Percentiles rank a stretch among this genome's conserved stretches.
Conservation (phyloP, 1,284 basidiomycete genomes). For the Mycosarcoma mackinlayi region DNA sequence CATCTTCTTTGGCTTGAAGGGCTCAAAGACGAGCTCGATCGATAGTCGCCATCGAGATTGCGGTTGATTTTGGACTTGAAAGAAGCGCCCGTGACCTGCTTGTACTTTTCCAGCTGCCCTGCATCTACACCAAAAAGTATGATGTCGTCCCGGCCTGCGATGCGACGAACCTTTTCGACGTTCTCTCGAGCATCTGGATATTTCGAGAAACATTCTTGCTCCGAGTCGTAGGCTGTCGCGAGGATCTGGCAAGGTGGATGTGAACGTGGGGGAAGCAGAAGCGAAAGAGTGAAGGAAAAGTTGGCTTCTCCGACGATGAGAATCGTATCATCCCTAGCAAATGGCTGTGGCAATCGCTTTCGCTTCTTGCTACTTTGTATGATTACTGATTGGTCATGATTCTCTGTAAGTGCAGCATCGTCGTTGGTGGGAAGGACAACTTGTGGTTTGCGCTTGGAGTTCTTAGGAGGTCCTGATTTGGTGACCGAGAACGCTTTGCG, state of each 20-base stretch:
- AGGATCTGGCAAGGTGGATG: constrained; percentile 77
- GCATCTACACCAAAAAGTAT: constrained; percentile 89
- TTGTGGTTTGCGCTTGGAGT: constrained; percentile 12
- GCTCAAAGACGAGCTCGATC: background rate
- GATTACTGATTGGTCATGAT: background rate
- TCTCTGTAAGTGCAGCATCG: background rate
- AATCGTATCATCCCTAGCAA: constrained; percentile 79
- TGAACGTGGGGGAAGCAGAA: constrained; percentile 71
- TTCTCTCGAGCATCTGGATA: constrained; percentile 82
- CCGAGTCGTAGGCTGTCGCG: constrained; percentile 87
- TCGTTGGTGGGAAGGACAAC: background rate
- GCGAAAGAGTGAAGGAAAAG: constrained; percentile 87
- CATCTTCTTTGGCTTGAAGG: constrained; percentile 70
- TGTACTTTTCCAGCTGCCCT: constrained; percentile 76
- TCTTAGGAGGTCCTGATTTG: constrained; percentile 18
- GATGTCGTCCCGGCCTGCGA: constrained; percentile 73
- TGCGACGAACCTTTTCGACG: constrained; percentile 70
- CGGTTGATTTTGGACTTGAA: constrained; percentile 1
- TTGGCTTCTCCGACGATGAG: constrained; percentile 90
- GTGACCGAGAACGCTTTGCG: constrained; percentile 49
- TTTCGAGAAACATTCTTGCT: constrained; percentile 81
- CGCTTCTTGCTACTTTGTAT: background rate
- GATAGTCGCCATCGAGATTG: constrained; percentile 14
- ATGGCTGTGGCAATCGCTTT: constrained; percentile 73
- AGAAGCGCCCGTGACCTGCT: constrained; percentile 67